Evolutionary conservation across 2,329 filamentous ascomycete species (phyloP).

Genomic region (Colletotrichum sp.): DNA sequence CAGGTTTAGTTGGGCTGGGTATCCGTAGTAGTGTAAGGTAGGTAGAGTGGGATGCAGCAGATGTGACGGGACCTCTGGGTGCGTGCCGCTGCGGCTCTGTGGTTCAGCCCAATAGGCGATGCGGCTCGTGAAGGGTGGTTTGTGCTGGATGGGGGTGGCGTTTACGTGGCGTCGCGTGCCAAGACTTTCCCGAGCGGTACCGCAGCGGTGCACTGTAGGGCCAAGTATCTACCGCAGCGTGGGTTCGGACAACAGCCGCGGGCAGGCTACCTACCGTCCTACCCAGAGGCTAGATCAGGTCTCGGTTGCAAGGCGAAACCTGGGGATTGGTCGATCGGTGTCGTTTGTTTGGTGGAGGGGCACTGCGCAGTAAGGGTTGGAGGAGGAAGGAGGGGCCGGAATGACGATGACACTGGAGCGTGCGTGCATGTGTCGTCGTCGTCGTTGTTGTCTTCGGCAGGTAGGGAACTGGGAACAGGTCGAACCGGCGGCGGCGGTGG

Average conservation of each 20-base stretch:
- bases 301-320: not conserved
- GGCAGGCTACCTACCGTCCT: not conserved
- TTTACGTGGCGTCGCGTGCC: conserved; percentile 17
- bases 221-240: not conserved
- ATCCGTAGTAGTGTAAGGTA: not conserved
- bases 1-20: not conserved
- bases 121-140: not conserved
- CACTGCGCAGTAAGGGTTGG: not conserved
- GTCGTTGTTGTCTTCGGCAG: not conserved
- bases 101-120: conserved; percentile 4
- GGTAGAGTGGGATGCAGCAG: not conserved
- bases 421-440: not conserved
- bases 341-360: not conserved
- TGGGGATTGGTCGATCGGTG: not conserved
- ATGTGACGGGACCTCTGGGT: not conserved
- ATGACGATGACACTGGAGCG: not conserved
- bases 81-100: not conserved
- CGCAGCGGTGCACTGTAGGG: not conserved
- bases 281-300: not conserved
- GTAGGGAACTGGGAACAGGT: not conserved
- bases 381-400: not conserved
- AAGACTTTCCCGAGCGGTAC: not conserved
- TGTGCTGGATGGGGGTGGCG: not conserved
- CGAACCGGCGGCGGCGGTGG: not conserved
- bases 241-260: conserved; percentile 9